phyloP scores from a whole-genome alignment of 495 filamentous ascomycete species.

The Durotheca rogersii region DNA sequence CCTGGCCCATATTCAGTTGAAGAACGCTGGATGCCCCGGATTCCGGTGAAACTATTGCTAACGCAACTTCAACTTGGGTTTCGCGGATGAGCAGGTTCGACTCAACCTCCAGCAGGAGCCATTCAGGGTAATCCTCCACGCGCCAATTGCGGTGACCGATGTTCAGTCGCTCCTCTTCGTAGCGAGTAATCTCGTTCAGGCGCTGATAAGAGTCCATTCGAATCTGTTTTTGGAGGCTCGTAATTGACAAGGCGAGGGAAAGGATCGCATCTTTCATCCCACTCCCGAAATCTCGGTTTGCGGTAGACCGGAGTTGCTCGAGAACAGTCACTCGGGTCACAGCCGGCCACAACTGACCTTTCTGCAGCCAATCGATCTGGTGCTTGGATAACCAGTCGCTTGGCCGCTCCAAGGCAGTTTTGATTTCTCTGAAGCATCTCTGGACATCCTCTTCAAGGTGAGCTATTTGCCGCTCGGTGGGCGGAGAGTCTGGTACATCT shows the following conservation, averaged over 20 bases:
- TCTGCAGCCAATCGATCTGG: slow-evolving; percentile 47
- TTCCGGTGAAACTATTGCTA: slow-evolving; percentile 48
- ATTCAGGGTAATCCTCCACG: slow-evolving; percentile 49
- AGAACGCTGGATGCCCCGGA: slow-evolving; percentile 52
- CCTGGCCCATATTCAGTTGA: slow-evolving; percentile 57
- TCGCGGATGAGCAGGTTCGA: slow-evolving; percentile 51
- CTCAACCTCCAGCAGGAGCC: slow-evolving; percentile 61
- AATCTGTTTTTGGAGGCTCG: slow-evolving; percentile 46
- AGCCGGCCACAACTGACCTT: slow-evolving; percentile 54
- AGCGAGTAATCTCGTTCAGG: slow-evolving; percentile 12
- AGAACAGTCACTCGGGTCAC: slow-evolving; percentile 53
- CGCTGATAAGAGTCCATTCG: slow-evolving; percentile 35
- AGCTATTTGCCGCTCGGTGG: slow-evolving; percentile 17
- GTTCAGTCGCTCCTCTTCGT: slow-evolving; percentile 44
- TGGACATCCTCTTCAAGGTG: slow-evolving; percentile 32
- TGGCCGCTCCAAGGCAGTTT: slow-evolving; percentile 8
- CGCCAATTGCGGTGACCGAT: slow-evolving; percentile 55
- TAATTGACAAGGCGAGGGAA: slow-evolving; percentile 43
- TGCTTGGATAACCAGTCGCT: slow-evolving; percentile 2
- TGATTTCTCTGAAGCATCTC: slow-evolving; percentile 2
- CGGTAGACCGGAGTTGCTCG: slow-evolving; percentile 51
- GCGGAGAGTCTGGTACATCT: not conserved
- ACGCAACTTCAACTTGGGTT: slow-evolving; percentile 54
- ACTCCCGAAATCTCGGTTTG: slow-evolving; percentile 34
- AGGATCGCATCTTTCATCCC: slow-evolving; percentile 48